These are phyloP conservation scores for Pezicula carpinea DNA, from an alignment of 2,329 filamentous ascomycete species.

Conservation along the genomic window DNA sequence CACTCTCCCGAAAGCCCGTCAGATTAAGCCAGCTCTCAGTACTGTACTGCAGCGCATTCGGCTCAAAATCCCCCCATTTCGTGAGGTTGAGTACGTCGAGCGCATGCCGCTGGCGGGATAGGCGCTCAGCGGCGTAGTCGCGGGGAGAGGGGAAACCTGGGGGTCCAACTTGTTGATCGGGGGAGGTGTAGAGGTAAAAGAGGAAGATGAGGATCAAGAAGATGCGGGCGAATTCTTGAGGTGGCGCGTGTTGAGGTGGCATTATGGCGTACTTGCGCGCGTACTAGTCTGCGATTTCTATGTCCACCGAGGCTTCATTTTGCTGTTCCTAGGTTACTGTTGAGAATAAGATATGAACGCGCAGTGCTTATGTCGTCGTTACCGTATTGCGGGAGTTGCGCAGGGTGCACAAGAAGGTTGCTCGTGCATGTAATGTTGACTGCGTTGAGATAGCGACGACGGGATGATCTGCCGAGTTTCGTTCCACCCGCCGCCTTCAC, in stretches of 20 bases:
- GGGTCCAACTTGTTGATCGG: constrained; percentile 19
- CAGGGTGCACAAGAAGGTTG: no score
- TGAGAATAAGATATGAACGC: no score
- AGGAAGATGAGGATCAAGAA: constrained; percentile 26
- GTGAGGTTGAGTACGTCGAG: constrained; percentile 51
- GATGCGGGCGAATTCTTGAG: constrained; percentile 23
- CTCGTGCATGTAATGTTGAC: no score
- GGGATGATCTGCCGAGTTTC: no score
- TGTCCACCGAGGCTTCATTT: not conserved
- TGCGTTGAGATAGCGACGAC: no score
- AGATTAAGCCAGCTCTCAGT: constrained; percentile 56
- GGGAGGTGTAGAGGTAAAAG: constrained; percentile 26
- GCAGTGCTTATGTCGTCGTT: no score
- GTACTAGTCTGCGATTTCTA: not conserved
- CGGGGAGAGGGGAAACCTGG: constrained; percentile 39
- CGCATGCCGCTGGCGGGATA: constrained; percentile 47
- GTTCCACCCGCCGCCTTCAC: no score
- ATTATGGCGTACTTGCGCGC: constrained; percentile 10
- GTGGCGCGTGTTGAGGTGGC: constrained; percentile 20
- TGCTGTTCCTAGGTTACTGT: not conserved
- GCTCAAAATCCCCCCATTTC: constrained; percentile 56
- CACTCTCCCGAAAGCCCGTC: constrained; percentile 69
- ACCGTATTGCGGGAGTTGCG: no score
- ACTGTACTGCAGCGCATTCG: constrained; percentile 26
- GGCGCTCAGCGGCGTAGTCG: constrained; percentile 38